Percentiles rank a stretch among this genome's conserved stretches.
These are phyloP conservation scores for Metarhizium humberi DNA, from an alignment of 2,329 filamentous ascomycete species.

Conservation along the genomic window DNA sequence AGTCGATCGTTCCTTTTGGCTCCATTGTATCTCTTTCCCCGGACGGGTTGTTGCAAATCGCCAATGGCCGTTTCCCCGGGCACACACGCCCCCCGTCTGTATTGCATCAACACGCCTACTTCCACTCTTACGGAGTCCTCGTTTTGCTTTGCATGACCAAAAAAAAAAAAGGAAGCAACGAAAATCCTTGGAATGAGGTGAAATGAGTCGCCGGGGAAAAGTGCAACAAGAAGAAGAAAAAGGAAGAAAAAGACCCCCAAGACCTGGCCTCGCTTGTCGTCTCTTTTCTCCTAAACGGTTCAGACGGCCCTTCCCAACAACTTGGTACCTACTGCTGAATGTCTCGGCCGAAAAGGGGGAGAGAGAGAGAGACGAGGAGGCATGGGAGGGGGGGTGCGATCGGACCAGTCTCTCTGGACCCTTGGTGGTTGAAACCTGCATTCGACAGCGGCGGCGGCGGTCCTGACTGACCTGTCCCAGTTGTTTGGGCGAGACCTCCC, in stretches of 20 bases:
- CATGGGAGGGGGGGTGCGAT: too few relatives aligned
- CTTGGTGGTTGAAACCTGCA: background rate
- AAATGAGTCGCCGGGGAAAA: background rate
- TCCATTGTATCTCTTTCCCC: too few relatives aligned
- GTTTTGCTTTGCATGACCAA: background rate
- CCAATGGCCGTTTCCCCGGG: too few relatives aligned
- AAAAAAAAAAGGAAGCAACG: too few relatives aligned
- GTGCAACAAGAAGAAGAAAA: too few relatives aligned
- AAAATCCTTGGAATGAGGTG: background rate
- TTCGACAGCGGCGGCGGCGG: background rate
- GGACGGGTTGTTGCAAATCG: too few relatives aligned
- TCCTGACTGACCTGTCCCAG: background rate
- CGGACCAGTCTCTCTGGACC: background rate
- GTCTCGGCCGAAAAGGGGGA: conserved; percentile 1
- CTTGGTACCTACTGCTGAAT: background rate
- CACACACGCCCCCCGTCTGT: background rate
- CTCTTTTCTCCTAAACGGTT: background rate
- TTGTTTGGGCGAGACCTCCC: background rate
- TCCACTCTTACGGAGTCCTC: too few relatives aligned
- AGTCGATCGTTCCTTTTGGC: too few relatives aligned
- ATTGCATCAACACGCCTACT: background rate
- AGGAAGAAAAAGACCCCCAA: too few relatives aligned
- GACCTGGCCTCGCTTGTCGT: background rate
- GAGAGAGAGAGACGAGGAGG: background rate
- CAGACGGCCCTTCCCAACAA: background rate